Conservation (phyloP, 1,284 basidiomycete genomes). For the Rhodotorula sp. region DNA sequence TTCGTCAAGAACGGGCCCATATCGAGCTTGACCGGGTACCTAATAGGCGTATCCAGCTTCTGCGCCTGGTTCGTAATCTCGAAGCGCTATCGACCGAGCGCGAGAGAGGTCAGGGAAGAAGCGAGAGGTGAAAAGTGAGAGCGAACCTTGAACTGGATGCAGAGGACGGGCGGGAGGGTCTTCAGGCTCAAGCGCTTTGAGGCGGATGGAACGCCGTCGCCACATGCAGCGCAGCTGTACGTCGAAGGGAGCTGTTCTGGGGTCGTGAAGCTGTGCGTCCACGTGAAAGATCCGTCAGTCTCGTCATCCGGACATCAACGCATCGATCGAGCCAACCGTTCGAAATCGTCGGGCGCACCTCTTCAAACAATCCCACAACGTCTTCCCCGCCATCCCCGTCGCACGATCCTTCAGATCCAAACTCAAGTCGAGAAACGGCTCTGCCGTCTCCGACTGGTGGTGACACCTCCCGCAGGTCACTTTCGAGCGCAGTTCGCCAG, state of each 20-base stretch:
- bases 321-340: too few relatives aligned
- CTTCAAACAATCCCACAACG: slow-evolving; percentile 31
- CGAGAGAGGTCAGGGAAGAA: background rate
- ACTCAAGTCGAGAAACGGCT: slow-evolving; percentile 89
- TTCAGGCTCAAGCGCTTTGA: slow-evolving; percentile 80
- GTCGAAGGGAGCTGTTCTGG: slow-evolving; percentile 69
- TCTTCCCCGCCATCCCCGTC: background rate
- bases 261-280: slow-evolving; percentile 63
- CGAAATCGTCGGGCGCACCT: slow-evolving; percentile 13
- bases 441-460: slow-evolving; percentile 72
- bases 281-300: background rate
- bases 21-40: slow-evolving; percentile 78
- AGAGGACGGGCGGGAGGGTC: slow-evolving; percentile 83
- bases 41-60: slow-evolving; percentile 81
- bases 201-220: slow-evolving; percentile 63
- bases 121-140: background rate
- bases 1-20: slow-evolving; percentile 81
- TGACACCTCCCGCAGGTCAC: slow-evolving; percentile 76
- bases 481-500: slow-evolving; percentile 81
- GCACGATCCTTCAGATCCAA: slow-evolving; percentile 61
- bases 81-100: slow-evolving; percentile 66
- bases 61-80: slow-evolving; percentile 64
- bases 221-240: slow-evolving; percentile 71
- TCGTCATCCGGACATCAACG: background rate
- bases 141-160: slow-evolving; percentile 88